Evolutionary conservation across 2,329 filamentous ascomycete species (phyloP), one percentile per base, ranked within the genome.

Genomic region (Monilinia fructicola): DNA sequence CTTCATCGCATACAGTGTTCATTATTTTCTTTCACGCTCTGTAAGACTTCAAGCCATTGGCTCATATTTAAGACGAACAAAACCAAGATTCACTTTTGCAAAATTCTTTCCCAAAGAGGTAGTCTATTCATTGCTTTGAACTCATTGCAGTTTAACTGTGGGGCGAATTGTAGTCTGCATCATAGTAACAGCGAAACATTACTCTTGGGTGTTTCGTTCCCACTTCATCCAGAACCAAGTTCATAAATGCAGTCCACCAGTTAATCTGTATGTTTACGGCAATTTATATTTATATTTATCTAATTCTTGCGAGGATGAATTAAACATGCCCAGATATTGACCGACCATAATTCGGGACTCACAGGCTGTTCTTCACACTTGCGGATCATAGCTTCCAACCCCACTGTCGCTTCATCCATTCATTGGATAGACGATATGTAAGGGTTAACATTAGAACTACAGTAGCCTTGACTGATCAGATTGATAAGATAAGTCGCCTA

Each of bases 401-500:
- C 48, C 48, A 42, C 26, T 44, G 11, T 23, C 7, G n/a, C 21
- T 44, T 23, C 23, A 38, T 23, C 23, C 35, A 54, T 16, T 44
- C 38, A 64, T 55, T 60, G 42, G 56, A 21, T 35, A 28, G 4
- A 60, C 23, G 12, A 35, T 35, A 35, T 35, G 31, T 31, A 31
- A 31, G 31, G 31, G 31, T 31, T 31, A 6, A 35, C 31, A 35
- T 35, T 35, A 7, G 31, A 35, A 35, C 31, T 35, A 35, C 31
- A n/a, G n/a, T n/a, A n/a, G n/a, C 31, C 52, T n/a, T 54, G 46
- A 31, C 50, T 46, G 48, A 56, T 56, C 53, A 44, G 21, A 64
- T 64, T 64, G 62, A 64, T 64, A 50, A 64, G 62, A 64, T 56
- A 58, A n/a, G n/a, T n/a, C n/a, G n/a, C n/a, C n/a, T n/a, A n/a